Conservation (phyloP, 768 basidiomycete genomes). For the Boletus sp. region DNA sequence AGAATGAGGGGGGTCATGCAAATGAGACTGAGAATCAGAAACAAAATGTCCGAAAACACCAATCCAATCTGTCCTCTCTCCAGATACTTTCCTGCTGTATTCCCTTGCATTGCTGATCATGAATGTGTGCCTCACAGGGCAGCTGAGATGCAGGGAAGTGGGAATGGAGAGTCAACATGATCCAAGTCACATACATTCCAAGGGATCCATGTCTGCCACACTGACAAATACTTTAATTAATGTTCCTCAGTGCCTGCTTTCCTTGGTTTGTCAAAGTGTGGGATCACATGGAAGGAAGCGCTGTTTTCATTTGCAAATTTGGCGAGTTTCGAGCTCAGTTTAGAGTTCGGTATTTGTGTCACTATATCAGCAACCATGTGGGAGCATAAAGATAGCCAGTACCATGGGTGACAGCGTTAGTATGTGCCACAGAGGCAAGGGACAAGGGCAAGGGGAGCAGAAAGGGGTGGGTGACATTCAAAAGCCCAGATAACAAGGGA, state of each 20-base stretch:
- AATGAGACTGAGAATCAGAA: neutral
- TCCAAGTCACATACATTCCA: conserved; percentile 53
- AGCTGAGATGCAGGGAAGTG: neutral
- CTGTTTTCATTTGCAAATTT: conserved; percentile 28
- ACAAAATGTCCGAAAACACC: neutral
- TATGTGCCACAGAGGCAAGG: conserved; percentile 13
- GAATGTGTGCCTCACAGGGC: no score
- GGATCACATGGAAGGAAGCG: neutral
- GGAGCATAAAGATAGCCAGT: conserved; percentile 13
- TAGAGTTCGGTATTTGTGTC: conserved; percentile 91
- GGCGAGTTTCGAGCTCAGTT: conserved; percentile 54
- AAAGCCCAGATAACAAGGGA: neutral
- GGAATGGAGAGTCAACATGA: neutral
- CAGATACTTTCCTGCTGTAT: conserved; percentile 2
- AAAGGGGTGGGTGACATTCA: neutral
- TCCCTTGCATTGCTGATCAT: neutral
- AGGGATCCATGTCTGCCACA: conserved; percentile 69
- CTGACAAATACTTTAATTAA: conserved; percentile 77
- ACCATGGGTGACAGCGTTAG: conserved; percentile 12
- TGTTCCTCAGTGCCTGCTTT: conserved; percentile 22
- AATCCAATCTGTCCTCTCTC: neutral
- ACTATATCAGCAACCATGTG: conserved; percentile 39
- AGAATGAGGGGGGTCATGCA: neutral
- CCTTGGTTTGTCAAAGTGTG: conserved; percentile 32
- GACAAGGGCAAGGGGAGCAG: neutral